phyloP scores from a whole-genome alignment of 148 eudicot genomes.

The Fallopia convolvulus region DNA sequence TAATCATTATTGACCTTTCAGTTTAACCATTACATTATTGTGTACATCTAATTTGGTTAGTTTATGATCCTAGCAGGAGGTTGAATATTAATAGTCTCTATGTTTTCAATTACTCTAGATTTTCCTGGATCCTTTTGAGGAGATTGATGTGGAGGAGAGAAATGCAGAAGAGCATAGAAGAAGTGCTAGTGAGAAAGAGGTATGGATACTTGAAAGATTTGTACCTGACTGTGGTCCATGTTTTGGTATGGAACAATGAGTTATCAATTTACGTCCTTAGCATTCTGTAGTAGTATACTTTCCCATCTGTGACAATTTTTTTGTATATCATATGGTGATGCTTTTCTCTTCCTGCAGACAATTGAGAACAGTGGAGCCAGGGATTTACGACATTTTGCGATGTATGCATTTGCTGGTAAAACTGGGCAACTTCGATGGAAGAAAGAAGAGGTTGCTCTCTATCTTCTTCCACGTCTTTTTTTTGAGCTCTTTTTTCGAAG shows the following conservation, averaged over 20 bases:
- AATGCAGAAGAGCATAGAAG: conserved; percentile 83
- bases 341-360: conserved; percentile 25
- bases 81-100: not conserved
- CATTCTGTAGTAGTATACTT: not conserved
- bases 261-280: not conserved
- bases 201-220: conserved; percentile 24
- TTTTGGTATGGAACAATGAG: not conserved
- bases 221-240: not conserved
- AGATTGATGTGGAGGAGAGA: conserved; percentile 50
- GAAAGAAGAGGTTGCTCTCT: conserved; percentile 61
- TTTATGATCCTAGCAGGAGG: not conserved
- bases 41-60: not conserved
- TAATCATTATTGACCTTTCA: not conserved
- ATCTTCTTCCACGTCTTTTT: not conserved
- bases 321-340: not conserved
- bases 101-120: conserved; percentile 32
- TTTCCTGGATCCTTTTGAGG: conserved; percentile 89
- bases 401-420: conserved; percentile 90
- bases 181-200: conserved; percentile 91
- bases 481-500: not conserved
- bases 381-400: conserved; percentile 95
- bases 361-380: conserved; percentile 54
- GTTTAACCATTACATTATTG: not conserved
- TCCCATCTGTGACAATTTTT: not conserved
- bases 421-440: conserved; percentile 84